Base-by-base conservation (phyloP, 2,329 filamentous ascomycete genomes). In the Pyrenophora tritici-repentis region DNA sequence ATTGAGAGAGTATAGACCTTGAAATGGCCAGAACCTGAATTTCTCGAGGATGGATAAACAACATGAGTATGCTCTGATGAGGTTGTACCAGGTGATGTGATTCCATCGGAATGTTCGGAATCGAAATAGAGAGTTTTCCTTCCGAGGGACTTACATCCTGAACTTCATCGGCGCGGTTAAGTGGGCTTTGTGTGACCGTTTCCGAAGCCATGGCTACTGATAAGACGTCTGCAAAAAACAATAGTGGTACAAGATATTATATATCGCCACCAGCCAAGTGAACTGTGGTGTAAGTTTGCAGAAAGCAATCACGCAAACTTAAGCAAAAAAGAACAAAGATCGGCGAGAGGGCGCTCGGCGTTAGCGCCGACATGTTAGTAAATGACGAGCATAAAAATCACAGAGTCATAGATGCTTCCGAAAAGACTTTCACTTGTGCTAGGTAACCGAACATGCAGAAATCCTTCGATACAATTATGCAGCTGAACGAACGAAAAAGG, bases 91-190 rank as follows among this genome's bases (percentile, higher is more conserved):
- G 26, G 13, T 29, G 26, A 29, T 26, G 39, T 46, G n/a, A 41
- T 44, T 31, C 13, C 12, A 16, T 55, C 53, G 50, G 52, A 50
- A 46, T 47, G 9, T 12, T 50, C 47, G 46, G 52, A 60, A 40
- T 14, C 13, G 22, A 4, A 10, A 42, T 47, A 37, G 43, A 43
- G 35, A 36, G 29, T 26, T 37, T 16, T 24, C 20, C 31, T 42
- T 33, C 40, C 36, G 40, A 44, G n/a, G 38, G 18, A 65, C 64
- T 39, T 65, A 74, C 73, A 49, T 74, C 71, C 62, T 73, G 65
- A 46, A 72, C 71, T 55, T 75, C 73, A 24, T 71, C 68, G 10
- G 73, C 68, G 17, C 71, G 63, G 35, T 63, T 62, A 36, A 71
- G 63, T 20, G 64, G 63, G 26, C 26, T 10, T 29, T 34, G 56